Conservation (phyloP, 495 filamentous ascomycete genomes). For the Talaromyces thailandensis region DNA sequence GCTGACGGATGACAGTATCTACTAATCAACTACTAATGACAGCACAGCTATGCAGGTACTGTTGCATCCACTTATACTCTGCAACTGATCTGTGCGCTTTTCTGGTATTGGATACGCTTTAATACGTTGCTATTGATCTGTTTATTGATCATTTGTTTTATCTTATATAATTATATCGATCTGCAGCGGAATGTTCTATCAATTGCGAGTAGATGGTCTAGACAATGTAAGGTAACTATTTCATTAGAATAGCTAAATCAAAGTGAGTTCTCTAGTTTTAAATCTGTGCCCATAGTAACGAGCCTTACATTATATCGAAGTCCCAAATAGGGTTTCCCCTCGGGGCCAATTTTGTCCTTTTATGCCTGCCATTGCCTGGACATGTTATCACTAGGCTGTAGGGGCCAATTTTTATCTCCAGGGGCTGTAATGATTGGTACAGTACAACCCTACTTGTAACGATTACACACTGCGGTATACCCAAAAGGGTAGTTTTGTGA, state of each 20-base stretch:
- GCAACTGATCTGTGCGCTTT: neutral
- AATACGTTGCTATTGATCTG: neutral
- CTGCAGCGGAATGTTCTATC: neutral
- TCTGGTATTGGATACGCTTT: neutral
- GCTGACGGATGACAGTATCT: neutral
- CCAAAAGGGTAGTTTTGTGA: neutral
- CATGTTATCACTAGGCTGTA: neutral
- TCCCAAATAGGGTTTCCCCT: neutral
- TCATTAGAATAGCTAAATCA: neutral
- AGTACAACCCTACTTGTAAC: neutral
- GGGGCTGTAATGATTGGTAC: neutral
- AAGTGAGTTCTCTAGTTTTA: neutral
- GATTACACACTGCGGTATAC: neutral
- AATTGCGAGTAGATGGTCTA: neutral
- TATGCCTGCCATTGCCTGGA: neutral
- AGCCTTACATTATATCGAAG: neutral
- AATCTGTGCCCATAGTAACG: neutral
- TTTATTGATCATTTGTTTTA: neutral
- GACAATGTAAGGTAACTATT: neutral
- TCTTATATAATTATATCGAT: neutral
- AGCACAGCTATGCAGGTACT: neutral
- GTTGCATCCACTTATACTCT: neutral
- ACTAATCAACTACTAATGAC: conserved; percentile 1
- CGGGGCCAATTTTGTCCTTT: no score
- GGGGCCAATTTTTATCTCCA: neutral